Evolutionary conservation across 2,329 filamentous ascomycete genomes (phyloP), one percentile per base, ranked within the genome.

Genomic region (Alternaria sp.): DNA sequence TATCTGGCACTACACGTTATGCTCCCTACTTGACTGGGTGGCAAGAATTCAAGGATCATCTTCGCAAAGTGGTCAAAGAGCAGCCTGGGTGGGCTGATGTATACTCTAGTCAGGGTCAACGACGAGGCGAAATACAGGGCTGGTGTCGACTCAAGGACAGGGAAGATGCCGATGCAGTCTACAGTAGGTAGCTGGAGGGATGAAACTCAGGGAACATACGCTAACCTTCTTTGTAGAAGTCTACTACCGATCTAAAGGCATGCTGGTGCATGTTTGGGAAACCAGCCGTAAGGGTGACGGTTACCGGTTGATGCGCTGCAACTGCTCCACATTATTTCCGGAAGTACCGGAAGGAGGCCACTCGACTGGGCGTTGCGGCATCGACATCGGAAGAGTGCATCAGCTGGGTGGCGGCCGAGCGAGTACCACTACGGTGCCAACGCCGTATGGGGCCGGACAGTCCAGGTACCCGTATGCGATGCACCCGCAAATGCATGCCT

Each of bases 1-100:
- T 69, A 18, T 74, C 69, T 49, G 75, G 73, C 5, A 58, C 59
- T 16, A 68, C 59, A 8, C 67, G 65, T 6, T 64, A 68, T 56
- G 71, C 72, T 24, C 69, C 74, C 2, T 76, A 71, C 44, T 54
- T 78, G 34, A 54, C 62, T 1, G 71, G 66, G 7, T 79, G 77
- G 77, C 69, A 75, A 68, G 70, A 73, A n/a, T 75, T 78, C 65
- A 79, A 79, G 61, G 77, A 79, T 38, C 63, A 75, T 28, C 69
- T 78, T 28, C 71, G 77, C 8, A 73, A 67, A 52, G 64, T 69
- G 8, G 70, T 78, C 20, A 72, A 72, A 48, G 69, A 75, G 46
- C 76, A 79, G 32, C 77, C 77, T 18, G 76, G 76, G 3, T 79
- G 76, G 77, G 72, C 71, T 12, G 70, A 79, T n/a, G 73, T 78